phyloP scores from a whole-genome alignment of 2,329 filamentous ascomycete genomes.

The Colletotrichum chrysophilum region DNA sequence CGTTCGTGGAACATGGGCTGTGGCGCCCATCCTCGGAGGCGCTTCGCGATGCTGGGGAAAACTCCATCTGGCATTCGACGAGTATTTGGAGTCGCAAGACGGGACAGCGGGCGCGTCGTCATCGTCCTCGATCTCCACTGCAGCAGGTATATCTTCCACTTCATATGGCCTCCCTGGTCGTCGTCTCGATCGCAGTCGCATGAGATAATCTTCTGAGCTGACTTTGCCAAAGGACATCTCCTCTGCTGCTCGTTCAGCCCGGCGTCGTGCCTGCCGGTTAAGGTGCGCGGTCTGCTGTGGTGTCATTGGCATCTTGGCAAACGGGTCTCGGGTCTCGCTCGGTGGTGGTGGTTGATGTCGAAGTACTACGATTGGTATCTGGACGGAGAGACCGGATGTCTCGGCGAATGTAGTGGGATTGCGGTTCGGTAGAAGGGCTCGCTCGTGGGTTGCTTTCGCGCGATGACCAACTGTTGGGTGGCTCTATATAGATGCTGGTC shows the following conservation, averaged over 20 bases:
- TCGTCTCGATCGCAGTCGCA: neutral
- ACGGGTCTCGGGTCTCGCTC: neutral
- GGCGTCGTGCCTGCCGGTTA: constrained; percentile 8
- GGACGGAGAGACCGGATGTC: neutral
- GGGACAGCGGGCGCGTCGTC: neutral
- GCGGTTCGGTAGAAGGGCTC: neutral
- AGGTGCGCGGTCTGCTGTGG: constrained; percentile 1
- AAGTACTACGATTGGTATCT: neutral
- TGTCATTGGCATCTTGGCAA: neutral
- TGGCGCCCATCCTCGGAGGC: neutral
- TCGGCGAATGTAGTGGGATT: neutral
- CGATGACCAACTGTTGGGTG: neutral
- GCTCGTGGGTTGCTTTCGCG: neutral
- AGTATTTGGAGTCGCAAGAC: neutral
- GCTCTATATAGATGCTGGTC: neutral
- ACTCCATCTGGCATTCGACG: neutral
- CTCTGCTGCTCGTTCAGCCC: constrained; percentile 14
- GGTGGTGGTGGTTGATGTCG: neutral
- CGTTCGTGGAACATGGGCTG: neutral
- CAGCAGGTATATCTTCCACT: neutral
- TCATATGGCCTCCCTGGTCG: constrained; percentile 6
- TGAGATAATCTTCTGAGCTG: constrained; percentile 14
- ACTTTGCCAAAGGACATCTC: constrained; percentile 12
- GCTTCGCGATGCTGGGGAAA: neutral
- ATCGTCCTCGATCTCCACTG: constrained; percentile 9